Base-by-base conservation (phyloP, 805 yeast genomes). In the Cyberlindnera saturnus region DNA sequence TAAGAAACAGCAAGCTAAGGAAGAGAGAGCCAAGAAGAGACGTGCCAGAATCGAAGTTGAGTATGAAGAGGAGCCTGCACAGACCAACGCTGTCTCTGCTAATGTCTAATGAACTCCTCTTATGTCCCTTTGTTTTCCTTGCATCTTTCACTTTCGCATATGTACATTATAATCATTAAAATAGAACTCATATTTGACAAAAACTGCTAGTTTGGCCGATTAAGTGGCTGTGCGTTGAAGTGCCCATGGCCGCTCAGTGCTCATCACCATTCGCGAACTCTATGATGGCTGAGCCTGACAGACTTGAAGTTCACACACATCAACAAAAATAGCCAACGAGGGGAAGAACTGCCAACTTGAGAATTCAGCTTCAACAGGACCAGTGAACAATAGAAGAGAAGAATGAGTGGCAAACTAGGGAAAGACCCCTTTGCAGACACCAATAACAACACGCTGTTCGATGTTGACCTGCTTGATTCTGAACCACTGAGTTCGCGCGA, bases 11-110 rank as follows among this genome's bases (percentile, higher is more conserved):
- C 53, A 55, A 14, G 58, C 64, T 46, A 61, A 64, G 62, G 73
- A 61, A 61, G 72, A 68, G 60, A 56, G 52, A 43, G 56, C 67
- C 37, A 68, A 61, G 58, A 65, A 58, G 56, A 81, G 79, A 69
- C 82, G 84, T 69, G 82, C 86, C 37, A 78, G 81, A 63, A 79
- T 82, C 46, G 91, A 82, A 64, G 81, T 87, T 50, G 96, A 87
- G 67, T 84, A 86, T 63, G 96, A 88, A 67, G 81, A 81, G 62
- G 89, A 85, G 52, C 74, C 73, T 15, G 64, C 56, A 31, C 62
- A 50, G 39, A 41, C 45, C n/a, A 48, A 45, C 34, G 30, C 59
- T 3, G 34, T 56, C 4, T 32, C 55, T 14, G 35, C 55, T 31
- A 15, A 15, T 31, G 33, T 15, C 16, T 31, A 31, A 15, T 23